Conservation (phyloP, 1,284 basidiomycete species). For the Ganoderma lucidum region DNA sequence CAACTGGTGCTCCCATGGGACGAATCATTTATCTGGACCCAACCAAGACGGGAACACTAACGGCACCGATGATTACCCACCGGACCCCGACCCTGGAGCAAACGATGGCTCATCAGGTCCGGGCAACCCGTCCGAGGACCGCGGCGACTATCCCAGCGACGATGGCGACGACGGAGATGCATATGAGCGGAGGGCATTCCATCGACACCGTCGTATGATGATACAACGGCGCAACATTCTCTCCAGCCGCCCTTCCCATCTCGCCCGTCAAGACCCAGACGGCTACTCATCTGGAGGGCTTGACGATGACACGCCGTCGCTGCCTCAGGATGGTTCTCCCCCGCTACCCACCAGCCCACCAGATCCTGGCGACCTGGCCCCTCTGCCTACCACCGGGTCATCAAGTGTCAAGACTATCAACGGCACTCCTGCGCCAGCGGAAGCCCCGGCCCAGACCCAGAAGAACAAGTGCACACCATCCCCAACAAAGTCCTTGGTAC, state of each 20-base stretch:
- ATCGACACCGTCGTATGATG: conserved; percentile 33
- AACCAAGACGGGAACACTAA: conserved; percentile 26
- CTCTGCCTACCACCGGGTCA: conserved; percentile 16
- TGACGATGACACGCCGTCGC: not conserved
- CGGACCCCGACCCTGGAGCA: conserved; percentile 10
- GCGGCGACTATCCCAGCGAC: conserved; percentile 13
- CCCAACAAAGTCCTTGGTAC: conserved; percentile 46
- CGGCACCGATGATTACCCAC: conserved; percentile 16
- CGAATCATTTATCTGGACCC: conserved; percentile 39
- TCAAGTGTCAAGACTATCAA: conserved; percentile 31
- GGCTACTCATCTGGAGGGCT: not conserved
- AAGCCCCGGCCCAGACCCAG: conserved; percentile 40
- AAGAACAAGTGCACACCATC: conserved; percentile 45
- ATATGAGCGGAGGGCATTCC: conserved; percentile 10
- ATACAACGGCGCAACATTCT: conserved; percentile 18
- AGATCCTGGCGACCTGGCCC: conserved; percentile 13
- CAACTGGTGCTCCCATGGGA: conserved; percentile 45
- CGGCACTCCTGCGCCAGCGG: conserved; percentile 40
- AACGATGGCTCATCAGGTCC: conserved; percentile 15
- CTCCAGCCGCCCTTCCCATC: not conserved
- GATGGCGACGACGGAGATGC: conserved; percentile 17
- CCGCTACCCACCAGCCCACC: conserved; percentile 28
- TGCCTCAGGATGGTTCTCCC: conserved; percentile 6
- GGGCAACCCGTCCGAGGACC: conserved; percentile 28
- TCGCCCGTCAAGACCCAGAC: not conserved